Evolutionary conservation across 2,329 filamentous ascomycete species (phyloP), one percentile per base, ranked within the genome.

Genomic region (Coniochaeta sp.): DNA sequence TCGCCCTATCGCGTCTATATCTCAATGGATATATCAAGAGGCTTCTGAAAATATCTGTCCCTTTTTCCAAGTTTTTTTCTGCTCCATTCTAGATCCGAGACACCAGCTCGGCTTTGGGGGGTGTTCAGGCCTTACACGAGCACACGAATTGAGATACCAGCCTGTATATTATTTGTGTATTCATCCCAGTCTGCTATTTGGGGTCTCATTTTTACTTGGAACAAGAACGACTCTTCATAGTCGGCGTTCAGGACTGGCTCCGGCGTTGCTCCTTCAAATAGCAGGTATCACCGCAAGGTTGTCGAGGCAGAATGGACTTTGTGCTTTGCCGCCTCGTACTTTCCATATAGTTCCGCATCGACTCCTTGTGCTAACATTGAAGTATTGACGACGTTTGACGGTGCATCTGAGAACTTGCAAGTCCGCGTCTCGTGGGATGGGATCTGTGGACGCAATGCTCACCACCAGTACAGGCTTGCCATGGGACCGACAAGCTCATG

Each of bases 91-190:
- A 22, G 22, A 19, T 56, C n/a, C 17, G 36, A 34, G 30, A 57
- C 6, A 26, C 3, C 12, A 26, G 44, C 14, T 30, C 24, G 36
- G 34, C 34, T 57, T 16, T 7, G 32, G 19, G 38, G 22, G 36
- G 26, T 24, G 28, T 30, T 19, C 12, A 19, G 38, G 10, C 12
- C 19, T 44, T 34, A 44, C 32, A 57, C 22, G 55, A 57, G 36
- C 55, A 42, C 32, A 57, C 26, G 55, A 64, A 63, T 63, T 64
- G 64, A 69, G 68, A 72, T 70, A 71, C 68, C 68, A 70, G 57
- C 63, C 62, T 61, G 64, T 65, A 63, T 62, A 64, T 58, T 62
- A 59, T 57, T 59, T 54, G 44, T 59, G 57, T 55, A 60, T 57
- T 26, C 42, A 10, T 47, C 12, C 58, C 38, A 38, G 55, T 57